Evolutionary conservation across 2,329 filamentous ascomycete genomes (phyloP).

Genomic region (Sordariomycetes sp.): DNA sequence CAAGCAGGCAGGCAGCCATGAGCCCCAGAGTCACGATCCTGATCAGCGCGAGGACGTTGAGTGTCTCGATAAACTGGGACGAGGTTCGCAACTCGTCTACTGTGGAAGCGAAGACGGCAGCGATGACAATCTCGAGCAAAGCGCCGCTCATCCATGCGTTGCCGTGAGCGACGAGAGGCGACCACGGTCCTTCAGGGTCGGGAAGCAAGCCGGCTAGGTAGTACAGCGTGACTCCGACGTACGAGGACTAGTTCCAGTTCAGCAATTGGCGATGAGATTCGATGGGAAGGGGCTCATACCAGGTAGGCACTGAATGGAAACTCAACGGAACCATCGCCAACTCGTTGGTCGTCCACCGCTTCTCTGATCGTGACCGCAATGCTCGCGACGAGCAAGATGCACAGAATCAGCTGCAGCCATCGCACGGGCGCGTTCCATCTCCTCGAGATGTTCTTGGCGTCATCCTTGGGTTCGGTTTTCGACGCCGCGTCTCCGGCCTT

Average conservation of each 20-base stretch:
- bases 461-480: slow-evolving; percentile 16
- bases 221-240: slow-evolving; percentile 30
- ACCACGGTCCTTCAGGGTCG: slow-evolving; percentile 34
- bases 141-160: slow-evolving; percentile 25
- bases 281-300: slow-evolving; percentile 11
- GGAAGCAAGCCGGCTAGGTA: slow-evolving; percentile 31
- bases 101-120: slow-evolving; percentile 20
- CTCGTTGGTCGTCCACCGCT: slow-evolving; percentile 18
- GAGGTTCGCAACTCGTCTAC: slow-evolving; percentile 18
- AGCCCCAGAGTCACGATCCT: slow-evolving; percentile 21
- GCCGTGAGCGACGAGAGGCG: slow-evolving; percentile 23
- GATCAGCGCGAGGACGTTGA: slow-evolving; percentile 20
- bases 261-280: not conserved
- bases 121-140: slow-evolving; percentile 25
- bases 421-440: slow-evolving; percentile 24
- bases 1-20: slow-evolving; percentile 21
- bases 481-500: slow-evolving; percentile 11
- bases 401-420: slow-evolving; percentile 21
- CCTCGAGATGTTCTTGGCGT: slow-evolving; percentile 15
- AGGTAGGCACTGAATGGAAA: slow-evolving; percentile 32
- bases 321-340: slow-evolving; percentile 12
- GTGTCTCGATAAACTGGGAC: slow-evolving; percentile 14
- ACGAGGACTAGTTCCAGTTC: slow-evolving; percentile 19
- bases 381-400: slow-evolving; percentile 21
- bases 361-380: slow-evolving; percentile 20